Evolutionary conservation across 1,284 basidiomycete genomes (phyloP), one percentile per base, ranked within the genome.

Genomic region (Farysia itapuensis): DNA sequence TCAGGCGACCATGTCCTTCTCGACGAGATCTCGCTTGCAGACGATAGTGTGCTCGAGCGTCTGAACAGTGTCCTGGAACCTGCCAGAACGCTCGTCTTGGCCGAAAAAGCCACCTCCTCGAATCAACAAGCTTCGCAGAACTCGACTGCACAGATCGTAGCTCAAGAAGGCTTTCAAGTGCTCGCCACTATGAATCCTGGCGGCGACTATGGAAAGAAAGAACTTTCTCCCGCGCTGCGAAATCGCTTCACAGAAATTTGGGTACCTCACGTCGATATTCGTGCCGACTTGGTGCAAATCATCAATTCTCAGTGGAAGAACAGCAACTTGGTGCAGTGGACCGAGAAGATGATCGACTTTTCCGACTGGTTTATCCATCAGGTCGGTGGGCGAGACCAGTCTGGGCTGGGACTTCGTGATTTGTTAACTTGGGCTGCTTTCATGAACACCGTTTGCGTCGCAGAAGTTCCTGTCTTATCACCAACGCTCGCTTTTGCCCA

Each of bases 201-300:
- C 25, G 95, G 95, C 26, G 95, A 99, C 76, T 98, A 95, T 69
- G 95, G 95, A 29, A 99, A 99, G 81, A 98, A 98, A 77, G 95
- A 99, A 75, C 81, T 99, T 4, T 97, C 93, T 1, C 94, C 94
- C 21, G 95, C 95, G 0, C 81, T 99, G 34, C 85, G 95, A 20
- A 99, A 99, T 79, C 86, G 95, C 13, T 99, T 99, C 79, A 99
- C 95, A 9, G 95, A 99, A 76, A 95, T 99, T 32, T 99, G 93
- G 93, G 95, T 99, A 0, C 94, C 95, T 3, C 81, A 87, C 12
- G 84, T 98, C 29, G 85, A 90, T 48, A 82, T 86, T 51, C 82
- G 85, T 21, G 75, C 75, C 5, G 95, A 98, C 75, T 79, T 95
- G 19, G 80, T 85, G 44, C 82, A 88, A 67, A 96, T 99, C 65